phyloP scores from a whole-genome alignment of 495 filamentous ascomycete genomes.

The Hyphodiscus hymeniophilus region DNA sequence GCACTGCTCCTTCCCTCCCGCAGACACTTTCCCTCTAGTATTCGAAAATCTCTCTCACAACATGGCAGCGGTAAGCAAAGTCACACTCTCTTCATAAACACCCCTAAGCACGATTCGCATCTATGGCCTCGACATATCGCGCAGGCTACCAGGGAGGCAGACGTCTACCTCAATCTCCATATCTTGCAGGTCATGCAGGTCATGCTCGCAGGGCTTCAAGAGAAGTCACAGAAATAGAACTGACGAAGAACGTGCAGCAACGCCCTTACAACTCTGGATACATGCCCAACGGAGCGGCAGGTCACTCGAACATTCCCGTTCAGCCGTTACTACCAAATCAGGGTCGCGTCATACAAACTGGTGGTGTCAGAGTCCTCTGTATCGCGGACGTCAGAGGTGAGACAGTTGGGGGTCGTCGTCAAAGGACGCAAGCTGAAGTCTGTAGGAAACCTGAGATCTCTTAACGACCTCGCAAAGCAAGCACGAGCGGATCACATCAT shows the following conservation, averaged over 20 bases:
- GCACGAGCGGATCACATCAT: slow-evolving; percentile 94
- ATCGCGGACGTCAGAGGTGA: slow-evolving; percentile 97
- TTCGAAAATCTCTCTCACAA: slow-evolving; percentile 7
- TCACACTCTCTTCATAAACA: background rate
- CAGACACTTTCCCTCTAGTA: too few species aligned
- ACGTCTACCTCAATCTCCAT: background rate
- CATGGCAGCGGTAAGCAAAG: slow-evolving; percentile 19
- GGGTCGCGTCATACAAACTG: slow-evolving; percentile 70
- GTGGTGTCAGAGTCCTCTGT: slow-evolving; percentile 79
- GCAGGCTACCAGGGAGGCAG: too few species aligned
- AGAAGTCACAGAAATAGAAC: background rate
- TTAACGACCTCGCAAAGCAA: slow-evolving; percentile 92
- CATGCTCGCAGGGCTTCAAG: background rate
- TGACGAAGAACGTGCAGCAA: slow-evolving; percentile 12
- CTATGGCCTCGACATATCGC: background rate
- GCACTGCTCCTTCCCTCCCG: slow-evolving; percentile 2
- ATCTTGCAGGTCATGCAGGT: background rate
- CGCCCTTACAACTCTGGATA: slow-evolving; percentile 28
- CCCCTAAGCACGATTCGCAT: background rate
- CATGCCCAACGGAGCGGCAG: slow-evolving; percentile 44
- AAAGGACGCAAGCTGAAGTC: slow-evolving; percentile 9
- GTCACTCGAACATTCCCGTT: slow-evolving; percentile 35
- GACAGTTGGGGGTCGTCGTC: slow-evolving; percentile 22
- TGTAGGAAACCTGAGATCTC: slow-evolving; percentile 82
- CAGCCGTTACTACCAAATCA: slow-evolving; percentile 49